A percentile compares a stretch with the other conserved stretches of the same genome.
Conservation (phyloP, 176 grass and related monocot species). For the Aegilops sharonensis region DNA sequence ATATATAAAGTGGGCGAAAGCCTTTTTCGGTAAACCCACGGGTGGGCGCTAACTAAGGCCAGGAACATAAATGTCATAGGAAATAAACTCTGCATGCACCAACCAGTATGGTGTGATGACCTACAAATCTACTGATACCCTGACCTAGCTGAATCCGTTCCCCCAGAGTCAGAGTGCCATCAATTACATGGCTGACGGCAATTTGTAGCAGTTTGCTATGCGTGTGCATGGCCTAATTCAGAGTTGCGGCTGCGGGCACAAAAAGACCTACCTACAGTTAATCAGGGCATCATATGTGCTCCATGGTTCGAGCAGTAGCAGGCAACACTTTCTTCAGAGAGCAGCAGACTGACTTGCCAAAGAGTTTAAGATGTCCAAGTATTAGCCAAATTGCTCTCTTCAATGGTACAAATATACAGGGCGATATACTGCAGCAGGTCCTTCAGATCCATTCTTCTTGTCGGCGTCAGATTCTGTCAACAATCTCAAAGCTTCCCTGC, state of each 20-base stretch:
- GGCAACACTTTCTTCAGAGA: neutral
- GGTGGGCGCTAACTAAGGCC: no score
- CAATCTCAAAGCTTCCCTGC: neutral
- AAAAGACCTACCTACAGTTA: neutral
- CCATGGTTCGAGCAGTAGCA: neutral
- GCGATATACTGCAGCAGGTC: neutral
- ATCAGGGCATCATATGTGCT: neutral
- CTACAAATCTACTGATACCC: neutral
- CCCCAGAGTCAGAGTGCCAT: neutral
- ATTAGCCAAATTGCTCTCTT: neutral
- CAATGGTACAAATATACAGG: neutral
- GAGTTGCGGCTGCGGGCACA: neutral
- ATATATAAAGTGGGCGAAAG: no score
- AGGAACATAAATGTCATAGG: no score
- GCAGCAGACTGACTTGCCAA: neutral
- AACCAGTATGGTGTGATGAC: neutral
- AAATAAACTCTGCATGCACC: neutral
- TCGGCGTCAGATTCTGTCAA: neutral
- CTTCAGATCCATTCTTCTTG: neutral
- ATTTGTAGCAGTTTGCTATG: neutral
- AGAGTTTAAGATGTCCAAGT: neutral
- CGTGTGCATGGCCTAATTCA: neutral
- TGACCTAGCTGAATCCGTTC: neutral
- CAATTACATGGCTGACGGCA: neutral
- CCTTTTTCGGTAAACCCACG: no score